Evolutionary conservation across 1,284 basidiomycete species (phyloP).

Genomic region (Apiotrichum siamense): DNA sequence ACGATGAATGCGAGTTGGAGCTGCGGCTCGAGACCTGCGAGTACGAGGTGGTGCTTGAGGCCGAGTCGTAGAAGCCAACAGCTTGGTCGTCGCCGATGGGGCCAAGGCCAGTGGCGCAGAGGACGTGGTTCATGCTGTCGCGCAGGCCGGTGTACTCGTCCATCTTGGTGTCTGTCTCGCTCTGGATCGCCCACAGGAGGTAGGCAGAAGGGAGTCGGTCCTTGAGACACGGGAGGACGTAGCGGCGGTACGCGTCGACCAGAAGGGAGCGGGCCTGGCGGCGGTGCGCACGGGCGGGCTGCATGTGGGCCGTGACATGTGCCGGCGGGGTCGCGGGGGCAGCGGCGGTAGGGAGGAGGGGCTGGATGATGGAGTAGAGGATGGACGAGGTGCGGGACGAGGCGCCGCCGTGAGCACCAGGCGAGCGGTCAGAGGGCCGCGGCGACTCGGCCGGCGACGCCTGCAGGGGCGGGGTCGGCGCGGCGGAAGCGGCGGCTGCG

Average conservation of each 20-base stretch:
- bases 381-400: conserved; percentile 31
- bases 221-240: conserved; percentile 55
- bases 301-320: conserved; percentile 19
- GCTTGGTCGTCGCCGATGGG: background rate
- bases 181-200: conserved; percentile 39
- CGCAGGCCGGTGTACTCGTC: conserved; percentile 31
- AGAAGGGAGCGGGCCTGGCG: conserved; percentile 65
- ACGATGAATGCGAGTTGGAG: conserved; percentile 12
- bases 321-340: conserved; percentile 5
- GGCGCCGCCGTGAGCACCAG: conserved; percentile 3
- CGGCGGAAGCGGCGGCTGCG: conserved; percentile 21
- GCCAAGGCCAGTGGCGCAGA: conserved; percentile 24
- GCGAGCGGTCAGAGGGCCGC: conserved; percentile 10
- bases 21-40: conserved; percentile 7
- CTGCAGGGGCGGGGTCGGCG: conserved; percentile 16
- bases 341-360: conserved; percentile 28
- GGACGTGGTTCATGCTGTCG: conserved; percentile 27
- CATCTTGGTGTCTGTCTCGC: conserved; percentile 30
- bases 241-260: conserved; percentile 65
- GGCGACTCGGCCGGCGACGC: conserved; percentile 23
- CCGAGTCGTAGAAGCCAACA: background rate
- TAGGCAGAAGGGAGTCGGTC: conserved; percentile 37
- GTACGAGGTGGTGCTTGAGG: conserved; percentile 3
- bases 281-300: conserved; percentile 56
- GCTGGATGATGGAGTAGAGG: conserved; percentile 42